Evolutionary conservation across 2,329 filamentous ascomycete species (phyloP).

Genomic region (Cyphellophora europaea): DNA sequence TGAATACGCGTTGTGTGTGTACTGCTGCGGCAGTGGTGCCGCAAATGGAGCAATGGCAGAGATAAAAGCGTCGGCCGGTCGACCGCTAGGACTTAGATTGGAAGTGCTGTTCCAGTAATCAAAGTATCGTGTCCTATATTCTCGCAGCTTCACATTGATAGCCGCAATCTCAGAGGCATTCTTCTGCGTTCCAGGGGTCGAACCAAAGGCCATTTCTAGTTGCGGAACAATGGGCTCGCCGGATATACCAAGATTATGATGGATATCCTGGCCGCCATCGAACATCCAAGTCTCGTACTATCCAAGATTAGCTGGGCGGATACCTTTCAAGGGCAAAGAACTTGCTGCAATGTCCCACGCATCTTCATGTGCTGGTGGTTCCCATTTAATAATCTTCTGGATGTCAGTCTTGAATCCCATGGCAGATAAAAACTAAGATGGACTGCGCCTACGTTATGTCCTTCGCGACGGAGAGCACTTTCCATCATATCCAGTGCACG

Average conservation of each 20-base stretch:
- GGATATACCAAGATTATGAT: slow-evolving; percentile 40
- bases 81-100: slow-evolving; percentile 37
- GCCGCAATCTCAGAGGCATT: slow-evolving; percentile 3
- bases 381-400: too few relatives aligned
- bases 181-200: slow-evolving; percentile 1
- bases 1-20: slow-evolving; percentile 45
- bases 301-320: too few relatives aligned
- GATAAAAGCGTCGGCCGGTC: slow-evolving; percentile 52
- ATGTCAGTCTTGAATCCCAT: too few relatives aligned
- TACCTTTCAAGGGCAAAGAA: too few relatives aligned
- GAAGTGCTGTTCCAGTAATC: slow-evolving; percentile 38
- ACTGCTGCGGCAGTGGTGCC: slow-evolving; percentile 31
- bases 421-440: too few relatives aligned
- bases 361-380: too few relatives aligned
- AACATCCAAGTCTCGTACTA: too few relatives aligned
- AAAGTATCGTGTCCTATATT: slow-evolving; percentile 8
- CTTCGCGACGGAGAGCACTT: slow-evolving; percentile 24
- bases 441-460: slow-evolving; percentile 21
- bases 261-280: slow-evolving; percentile 43
- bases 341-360: too few relatives aligned
- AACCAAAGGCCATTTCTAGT: not conserved
- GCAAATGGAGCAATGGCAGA: slow-evolving; percentile 56
- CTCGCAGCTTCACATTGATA: slow-evolving; percentile 2
- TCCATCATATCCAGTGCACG: slow-evolving; percentile 39
- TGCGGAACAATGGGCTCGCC: slow-evolving; percentile 25